A percentile compares a stretch with the other conserved stretches of the same genome.
Conservation (phyloP, 768 basidiomycete species). For the Russula brevipes region DNA sequence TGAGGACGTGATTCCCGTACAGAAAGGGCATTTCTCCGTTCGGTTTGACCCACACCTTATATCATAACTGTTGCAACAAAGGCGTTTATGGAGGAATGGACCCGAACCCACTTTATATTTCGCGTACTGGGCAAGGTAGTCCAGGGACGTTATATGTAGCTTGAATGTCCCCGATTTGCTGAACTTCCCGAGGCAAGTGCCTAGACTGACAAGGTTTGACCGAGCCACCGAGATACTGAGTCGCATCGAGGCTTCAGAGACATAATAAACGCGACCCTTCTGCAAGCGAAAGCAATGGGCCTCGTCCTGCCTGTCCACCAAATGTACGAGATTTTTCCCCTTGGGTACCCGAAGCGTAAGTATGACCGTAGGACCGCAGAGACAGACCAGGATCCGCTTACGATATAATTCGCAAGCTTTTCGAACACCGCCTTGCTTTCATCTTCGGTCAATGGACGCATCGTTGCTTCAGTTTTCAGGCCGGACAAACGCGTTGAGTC, state of each 20-base stretch:
- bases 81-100: background rate
- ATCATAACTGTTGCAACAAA: background rate
- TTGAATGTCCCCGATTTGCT: slow-evolving; percentile 97
- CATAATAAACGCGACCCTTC: slow-evolving; percentile 93
- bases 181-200: slow-evolving; percentile 98
- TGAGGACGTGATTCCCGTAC: slow-evolving; percentile 97
- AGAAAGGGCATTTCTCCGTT: slow-evolving; percentile 99
- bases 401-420: slow-evolving; percentile 96
- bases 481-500: too few species aligned
- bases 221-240: slow-evolving; percentile 88
- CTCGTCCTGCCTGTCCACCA: slow-evolving; percentile 92
- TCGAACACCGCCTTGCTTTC: slow-evolving; percentile 95
- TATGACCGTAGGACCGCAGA: background rate
- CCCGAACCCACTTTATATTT: slow-evolving; percentile 79
- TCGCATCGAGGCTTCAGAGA: slow-evolving; percentile 91
- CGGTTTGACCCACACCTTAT: slow-evolving; percentile 96
- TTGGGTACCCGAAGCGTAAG: slow-evolving; percentile 30
- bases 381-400: slow-evolving; percentile 33
- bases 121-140: slow-evolving; percentile 91
- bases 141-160: slow-evolving; percentile 89
- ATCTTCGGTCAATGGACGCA: slow-evolving; percentile 96
- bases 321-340: slow-evolving; percentile 95
- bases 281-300: slow-evolving; percentile 94
- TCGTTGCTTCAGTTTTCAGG: slow-evolving; percentile 29
- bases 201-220: slow-evolving; percentile 85